These are phyloP conservation scores for Pseudogymnoascus sp. DNA, from an alignment of 2,329 filamentous ascomycete genomes.

Conservation along the genomic window DNA sequence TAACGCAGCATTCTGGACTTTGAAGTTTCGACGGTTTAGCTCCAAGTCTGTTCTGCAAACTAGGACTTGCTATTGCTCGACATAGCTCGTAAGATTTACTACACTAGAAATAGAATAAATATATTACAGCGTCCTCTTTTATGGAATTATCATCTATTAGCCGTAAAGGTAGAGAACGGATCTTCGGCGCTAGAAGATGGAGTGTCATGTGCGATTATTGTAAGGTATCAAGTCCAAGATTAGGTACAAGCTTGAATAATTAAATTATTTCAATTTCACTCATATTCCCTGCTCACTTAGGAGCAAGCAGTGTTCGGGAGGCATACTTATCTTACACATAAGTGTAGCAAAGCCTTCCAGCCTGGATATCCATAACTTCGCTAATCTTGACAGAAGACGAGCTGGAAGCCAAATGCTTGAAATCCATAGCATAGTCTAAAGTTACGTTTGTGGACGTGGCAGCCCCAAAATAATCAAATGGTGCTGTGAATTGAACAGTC, in stretches of 20 bases:
- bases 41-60: too few species aligned
- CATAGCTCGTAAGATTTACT: too few species aligned
- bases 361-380: conserved; percentile 20
- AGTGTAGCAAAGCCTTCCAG: conserved; percentile 15
- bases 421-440: conserved; percentile 21
- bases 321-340: conserved; percentile 14
- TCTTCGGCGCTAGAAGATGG: too few species aligned
- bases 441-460: conserved; percentile 30
- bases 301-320: neutral
- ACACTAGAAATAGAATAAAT: too few species aligned
- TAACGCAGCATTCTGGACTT: too few species aligned
- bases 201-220: too few species aligned
- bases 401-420: conserved; percentile 12
- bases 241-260: neutral
- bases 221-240: neutral
- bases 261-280: neutral
- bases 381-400: conserved; percentile 14
- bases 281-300: neutral
- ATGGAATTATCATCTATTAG: too few species aligned
- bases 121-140: too few species aligned
- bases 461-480: conserved; percentile 29
- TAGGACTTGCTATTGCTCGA: too few species aligned
- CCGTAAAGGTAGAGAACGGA: too few species aligned
- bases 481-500: conserved; percentile 29
- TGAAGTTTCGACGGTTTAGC: too few species aligned